Conservation (phyloP, 2,329 filamentous ascomycete species). For the Colletotrichum magnum region DNA sequence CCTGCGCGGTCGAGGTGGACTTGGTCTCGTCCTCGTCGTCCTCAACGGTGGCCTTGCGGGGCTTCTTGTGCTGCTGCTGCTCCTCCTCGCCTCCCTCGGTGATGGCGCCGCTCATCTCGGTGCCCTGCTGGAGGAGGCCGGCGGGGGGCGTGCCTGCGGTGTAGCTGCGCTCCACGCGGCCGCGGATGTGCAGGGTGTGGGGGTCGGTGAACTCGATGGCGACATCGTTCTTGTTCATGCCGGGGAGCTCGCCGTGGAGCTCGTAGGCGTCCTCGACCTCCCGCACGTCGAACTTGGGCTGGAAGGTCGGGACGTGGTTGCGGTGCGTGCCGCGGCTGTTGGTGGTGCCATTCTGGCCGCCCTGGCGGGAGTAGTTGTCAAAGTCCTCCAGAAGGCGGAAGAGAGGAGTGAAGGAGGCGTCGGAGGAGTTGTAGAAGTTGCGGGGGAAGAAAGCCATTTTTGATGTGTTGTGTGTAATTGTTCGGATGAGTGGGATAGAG, state of each 20-base stretch:
- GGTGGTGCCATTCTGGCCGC: slow-evolving; percentile 42
- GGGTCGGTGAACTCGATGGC: slow-evolving; percentile 84
- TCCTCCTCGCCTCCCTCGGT: slow-evolving; percentile 51
- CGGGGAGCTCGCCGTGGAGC: slow-evolving; percentile 85
- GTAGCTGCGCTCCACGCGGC: slow-evolving; percentile 76
- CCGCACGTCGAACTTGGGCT: slow-evolving; percentile 83
- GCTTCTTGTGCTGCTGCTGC: slow-evolving; percentile 33
- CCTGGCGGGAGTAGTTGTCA: slow-evolving; percentile 67
- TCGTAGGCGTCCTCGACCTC: slow-evolving; percentile 79
- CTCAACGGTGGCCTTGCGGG: slow-evolving; percentile 75
- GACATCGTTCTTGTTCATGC: slow-evolving; percentile 80
- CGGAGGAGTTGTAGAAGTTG: slow-evolving; percentile 61
- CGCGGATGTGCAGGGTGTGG: slow-evolving; percentile 80
- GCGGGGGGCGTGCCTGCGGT: slow-evolving; percentile 68
- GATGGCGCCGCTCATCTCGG: slow-evolving; percentile 54
- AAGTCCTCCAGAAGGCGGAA: slow-evolving; percentile 77
- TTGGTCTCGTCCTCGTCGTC: slow-evolving; percentile 58
- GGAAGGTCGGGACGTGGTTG: slow-evolving; percentile 68
- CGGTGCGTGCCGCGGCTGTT: slow-evolving; percentile 42
- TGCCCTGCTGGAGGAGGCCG: slow-evolving; percentile 61
- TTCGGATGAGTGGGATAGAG: background rate
- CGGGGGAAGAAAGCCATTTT: slow-evolving; percentile 75
- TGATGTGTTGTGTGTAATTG: slow-evolving; percentile 38
- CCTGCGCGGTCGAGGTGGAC: slow-evolving; percentile 39
- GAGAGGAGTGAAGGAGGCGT: slow-evolving; percentile 70